Evolutionary conservation across 495 filamentous ascomycete species (phyloP).

Genomic region (Pseudomonodictys pantanalensis): DNA sequence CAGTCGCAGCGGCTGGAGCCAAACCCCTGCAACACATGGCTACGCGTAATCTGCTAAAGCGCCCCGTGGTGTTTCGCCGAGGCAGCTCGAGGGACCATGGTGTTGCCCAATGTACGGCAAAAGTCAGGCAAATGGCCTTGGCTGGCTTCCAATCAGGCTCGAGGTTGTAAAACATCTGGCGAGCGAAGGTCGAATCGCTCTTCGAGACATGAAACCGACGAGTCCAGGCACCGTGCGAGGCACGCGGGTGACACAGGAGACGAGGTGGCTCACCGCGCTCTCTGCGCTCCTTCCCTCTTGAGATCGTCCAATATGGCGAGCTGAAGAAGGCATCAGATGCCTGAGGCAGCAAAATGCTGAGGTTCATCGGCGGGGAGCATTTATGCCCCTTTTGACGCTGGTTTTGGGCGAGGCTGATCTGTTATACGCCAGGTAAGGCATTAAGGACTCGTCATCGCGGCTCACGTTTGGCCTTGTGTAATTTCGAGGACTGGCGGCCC

Average conservation of each 20-base stretch:
- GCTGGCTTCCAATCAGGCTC: no score
- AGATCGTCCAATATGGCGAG: neutral
- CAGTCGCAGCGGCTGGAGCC: no score
- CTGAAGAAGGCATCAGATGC: neutral
- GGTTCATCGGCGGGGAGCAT: neutral
- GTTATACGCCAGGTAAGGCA: conserved; percentile 16
- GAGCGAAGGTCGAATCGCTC: no score
- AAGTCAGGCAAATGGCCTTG: no score
- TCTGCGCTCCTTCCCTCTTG: neutral
- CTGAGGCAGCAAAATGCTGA: no score
- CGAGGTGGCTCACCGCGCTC: no score
- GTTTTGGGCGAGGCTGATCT: neutral
- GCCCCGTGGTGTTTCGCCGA: no score
- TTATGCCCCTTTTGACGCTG: conserved; percentile 1
- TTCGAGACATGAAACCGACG: neutral
- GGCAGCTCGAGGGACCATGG: no score
- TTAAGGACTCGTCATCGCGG: conserved; percentile 21
- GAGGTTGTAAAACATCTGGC: no score
- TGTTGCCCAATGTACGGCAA: no score
- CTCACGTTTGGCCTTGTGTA: neutral
- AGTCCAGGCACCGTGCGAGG: neutral
- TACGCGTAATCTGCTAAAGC: no score
- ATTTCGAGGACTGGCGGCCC: conserved; percentile 9
- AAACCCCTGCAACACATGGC: no score
- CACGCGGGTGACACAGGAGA: neutral